These are phyloP conservation scores for Candida sakaeoensis DNA, from an alignment of 805 yeast genomes.

Conservation along the genomic window DNA sequence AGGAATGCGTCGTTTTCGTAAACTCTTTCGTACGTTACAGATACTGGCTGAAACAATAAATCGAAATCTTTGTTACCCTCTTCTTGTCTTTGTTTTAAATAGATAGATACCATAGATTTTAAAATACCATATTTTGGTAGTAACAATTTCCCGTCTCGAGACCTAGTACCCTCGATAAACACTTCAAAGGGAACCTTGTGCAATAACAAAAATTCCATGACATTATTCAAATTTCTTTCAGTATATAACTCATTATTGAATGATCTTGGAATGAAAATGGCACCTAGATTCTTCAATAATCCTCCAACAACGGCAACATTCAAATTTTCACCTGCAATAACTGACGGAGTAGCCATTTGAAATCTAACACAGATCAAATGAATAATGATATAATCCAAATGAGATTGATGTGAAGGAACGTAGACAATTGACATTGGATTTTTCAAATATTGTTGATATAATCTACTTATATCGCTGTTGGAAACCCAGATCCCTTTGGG, in stretches of 20 bases:
- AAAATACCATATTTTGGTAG: constrained; percentile 61
- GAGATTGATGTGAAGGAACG: constrained; percentile 61
- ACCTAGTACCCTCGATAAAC: constrained; percentile 64
- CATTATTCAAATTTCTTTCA: constrained; percentile 44
- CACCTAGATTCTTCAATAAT: constrained; percentile 49
- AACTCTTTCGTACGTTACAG: constrained; percentile 58
- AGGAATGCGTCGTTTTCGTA: constrained; percentile 54
- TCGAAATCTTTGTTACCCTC: constrained; percentile 23
- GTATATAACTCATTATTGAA: constrained; percentile 42
- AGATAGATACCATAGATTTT: constrained; percentile 47
- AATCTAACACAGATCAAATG: constrained; percentile 52
- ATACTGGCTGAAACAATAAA: constrained; percentile 46
- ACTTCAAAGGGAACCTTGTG: constrained; percentile 54
- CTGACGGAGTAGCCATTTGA: constrained; percentile 51
- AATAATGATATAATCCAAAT: constrained; percentile 56
- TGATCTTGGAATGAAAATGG: constrained; percentile 53
- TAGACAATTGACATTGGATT: constrained; percentile 45
- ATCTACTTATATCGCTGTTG: constrained; percentile 23
- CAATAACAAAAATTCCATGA: constrained; percentile 45
- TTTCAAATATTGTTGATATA: constrained; percentile 29
- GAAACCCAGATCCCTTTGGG: constrained; percentile 42
- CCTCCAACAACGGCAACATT: constrained; percentile 55
- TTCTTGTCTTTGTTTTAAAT: constrained; percentile 33
- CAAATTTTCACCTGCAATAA: constrained; percentile 65
- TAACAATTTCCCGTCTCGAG: constrained; percentile 60